These are phyloP conservation scores for Lactuca saligna DNA, from an alignment of 129 eudicot species.

Conservation along the genomic window DNA sequence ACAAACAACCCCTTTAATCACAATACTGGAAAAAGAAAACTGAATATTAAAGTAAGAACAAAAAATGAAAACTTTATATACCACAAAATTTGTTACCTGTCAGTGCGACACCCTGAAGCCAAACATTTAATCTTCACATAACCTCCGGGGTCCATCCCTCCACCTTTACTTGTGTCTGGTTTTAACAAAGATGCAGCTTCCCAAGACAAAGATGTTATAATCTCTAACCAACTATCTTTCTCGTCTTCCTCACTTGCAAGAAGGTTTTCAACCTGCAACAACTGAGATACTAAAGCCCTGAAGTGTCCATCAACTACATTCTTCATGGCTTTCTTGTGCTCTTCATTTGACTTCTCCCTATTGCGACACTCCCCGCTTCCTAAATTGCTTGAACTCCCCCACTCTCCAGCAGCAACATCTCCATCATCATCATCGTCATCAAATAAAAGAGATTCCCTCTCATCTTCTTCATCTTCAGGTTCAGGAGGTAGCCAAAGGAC, in stretches of 20 bases:
- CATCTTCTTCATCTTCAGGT: constrained; percentile 99
- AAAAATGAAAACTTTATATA: constrained; percentile 5
- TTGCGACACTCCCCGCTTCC: constrained; percentile 72
- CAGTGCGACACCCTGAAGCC: constrained; percentile 81
- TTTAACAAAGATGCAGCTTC: constrained; percentile 94
- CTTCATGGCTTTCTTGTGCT: constrained; percentile 86
- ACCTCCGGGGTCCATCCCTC: constrained; percentile 99
- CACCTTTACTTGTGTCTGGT: constrained; percentile 96
- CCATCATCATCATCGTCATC: constrained; percentile 76
- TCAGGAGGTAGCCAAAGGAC: constrained; percentile 99
- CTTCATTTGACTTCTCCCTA: constrained; percentile 80
- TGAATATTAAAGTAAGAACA: constrained; percentile 14
- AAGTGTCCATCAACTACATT: constrained; percentile 92
- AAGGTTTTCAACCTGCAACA: constrained; percentile 92
- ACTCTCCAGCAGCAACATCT: constrained; percentile 78
- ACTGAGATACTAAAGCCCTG: constrained; percentile 92
- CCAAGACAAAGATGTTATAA: constrained; percentile 87
- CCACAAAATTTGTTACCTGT: constrained; percentile 50
- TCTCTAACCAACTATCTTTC: constrained; percentile 84
- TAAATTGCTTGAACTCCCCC: constrained; percentile 76
- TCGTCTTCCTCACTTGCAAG: constrained; percentile 60
- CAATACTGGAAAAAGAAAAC: constrained; percentile 47
- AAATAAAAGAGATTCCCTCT: constrained; percentile 62
- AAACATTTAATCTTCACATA: constrained; percentile 97
- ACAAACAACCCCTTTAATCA: constrained; percentile 91